A percentile compares a stretch with the other conserved stretches of the same genome.
These are phyloP conservation scores for Scedosporium dehoogii DNA, from an alignment of 2,329 filamentous ascomycete genomes.

Conservation along the genomic window DNA sequence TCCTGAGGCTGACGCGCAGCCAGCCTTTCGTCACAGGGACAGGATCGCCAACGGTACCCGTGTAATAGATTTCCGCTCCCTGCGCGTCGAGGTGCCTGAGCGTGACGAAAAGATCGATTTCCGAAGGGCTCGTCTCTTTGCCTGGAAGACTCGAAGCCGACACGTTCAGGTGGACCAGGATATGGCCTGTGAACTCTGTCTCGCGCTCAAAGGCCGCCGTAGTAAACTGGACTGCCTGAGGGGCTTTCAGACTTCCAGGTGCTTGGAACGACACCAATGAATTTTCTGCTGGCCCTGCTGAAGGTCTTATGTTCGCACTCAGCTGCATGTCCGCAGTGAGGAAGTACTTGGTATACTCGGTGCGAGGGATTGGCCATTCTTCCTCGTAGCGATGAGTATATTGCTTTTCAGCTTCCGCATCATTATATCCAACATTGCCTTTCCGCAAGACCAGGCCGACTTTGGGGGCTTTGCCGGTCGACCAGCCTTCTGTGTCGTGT, in stretches of 20 bases:
- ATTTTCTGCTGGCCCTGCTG: constrained; percentile 7
- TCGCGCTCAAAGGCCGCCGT: constrained; percentile 47
- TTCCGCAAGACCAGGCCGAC: constrained; percentile 54
- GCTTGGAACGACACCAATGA: constrained; percentile 47
- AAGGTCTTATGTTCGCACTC: not conserved
- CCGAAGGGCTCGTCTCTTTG: constrained; percentile 23
- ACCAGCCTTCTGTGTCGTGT: constrained; percentile 52
- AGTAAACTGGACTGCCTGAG: constrained; percentile 45
- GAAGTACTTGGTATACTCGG: constrained; percentile 38
- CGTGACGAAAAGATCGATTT: constrained; percentile 57
- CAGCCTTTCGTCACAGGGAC: constrained; percentile 55
- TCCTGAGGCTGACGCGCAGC: constrained; percentile 49
- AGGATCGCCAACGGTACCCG: constrained; percentile 53
- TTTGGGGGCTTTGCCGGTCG: constrained; percentile 37
- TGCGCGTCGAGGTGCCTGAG: constrained; percentile 45
- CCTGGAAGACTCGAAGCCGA: constrained; percentile 45
- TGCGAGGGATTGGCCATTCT: constrained; percentile 59
- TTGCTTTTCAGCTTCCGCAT: constrained; percentile 46
- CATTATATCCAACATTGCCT: constrained; percentile 53
- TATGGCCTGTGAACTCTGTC: constrained; percentile 60
- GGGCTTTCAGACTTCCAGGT: constrained; percentile 44
- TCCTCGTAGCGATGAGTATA: constrained; percentile 46
- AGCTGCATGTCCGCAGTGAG: constrained; percentile 34
- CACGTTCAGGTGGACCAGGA: constrained; percentile 54
- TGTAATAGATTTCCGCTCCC: constrained; percentile 52